These are phyloP conservation scores for Funneliformis geosporum DNA, from an alignment of 192 early-diverging fungal species.

Conservation along the genomic window DNA sequence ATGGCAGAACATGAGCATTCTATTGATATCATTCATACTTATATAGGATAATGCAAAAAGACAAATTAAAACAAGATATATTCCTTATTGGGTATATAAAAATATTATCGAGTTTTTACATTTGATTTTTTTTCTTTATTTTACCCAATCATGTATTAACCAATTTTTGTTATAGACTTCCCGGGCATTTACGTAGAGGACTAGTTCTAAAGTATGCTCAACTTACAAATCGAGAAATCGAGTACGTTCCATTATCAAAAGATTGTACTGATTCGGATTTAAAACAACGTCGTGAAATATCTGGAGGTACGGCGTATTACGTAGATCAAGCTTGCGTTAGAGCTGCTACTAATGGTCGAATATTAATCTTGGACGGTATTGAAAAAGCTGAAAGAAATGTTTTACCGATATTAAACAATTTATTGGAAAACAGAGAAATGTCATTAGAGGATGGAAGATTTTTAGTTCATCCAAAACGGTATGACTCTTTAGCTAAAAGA, in stretches of 20 bases:
- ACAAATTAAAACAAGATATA: conserved; percentile 77
- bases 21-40: not conserved
- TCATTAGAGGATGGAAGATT: conserved; percentile 78
- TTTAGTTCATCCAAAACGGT: conserved; percentile 71
- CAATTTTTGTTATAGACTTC: conserved; percentile 47
- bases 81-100: conserved; percentile 67
- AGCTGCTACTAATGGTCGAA: conserved; percentile 62
- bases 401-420: conserved; percentile 80
- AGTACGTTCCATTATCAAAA: conserved; percentile 72
- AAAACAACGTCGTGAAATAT: conserved; percentile 79
- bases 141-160: not conserved
- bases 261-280: conserved; percentile 79
- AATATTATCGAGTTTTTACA: not conserved
- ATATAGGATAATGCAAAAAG: conserved; percentile 81
- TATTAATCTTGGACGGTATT: conserved; percentile 66
- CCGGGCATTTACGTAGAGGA: conserved; percentile 66
- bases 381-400: conserved; percentile 86
- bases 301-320: conserved; percentile 59
- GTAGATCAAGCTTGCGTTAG: conserved; percentile 63
- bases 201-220: conserved; percentile 72
- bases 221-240: conserved; percentile 62
- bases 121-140: not conserved
- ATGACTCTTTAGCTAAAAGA: conserved; percentile 56
- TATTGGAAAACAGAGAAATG: conserved; percentile 88
- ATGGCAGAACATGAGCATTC: not conserved